Evolutionary conservation across 2,329 filamentous ascomycete species (phyloP), one percentile per base, ranked within the genome.

Genomic region (Clonostachys solani): DNA sequence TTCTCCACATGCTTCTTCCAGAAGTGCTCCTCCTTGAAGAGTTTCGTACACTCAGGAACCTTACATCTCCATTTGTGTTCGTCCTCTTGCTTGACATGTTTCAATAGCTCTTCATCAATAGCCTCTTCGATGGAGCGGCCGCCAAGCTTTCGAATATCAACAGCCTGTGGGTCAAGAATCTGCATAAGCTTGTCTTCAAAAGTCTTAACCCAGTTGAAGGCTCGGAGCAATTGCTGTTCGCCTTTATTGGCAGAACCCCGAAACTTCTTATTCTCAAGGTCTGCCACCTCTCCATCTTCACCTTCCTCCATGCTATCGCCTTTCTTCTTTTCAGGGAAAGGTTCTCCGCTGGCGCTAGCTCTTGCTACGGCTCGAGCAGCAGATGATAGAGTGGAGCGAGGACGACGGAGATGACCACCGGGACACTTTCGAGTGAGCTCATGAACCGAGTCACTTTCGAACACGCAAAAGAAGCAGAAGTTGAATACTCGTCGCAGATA

Each of bases 381-480:
- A 12, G 82, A 86, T 5, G 87, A 94, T 34, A 97, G 77, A 35
- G 90, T 95, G 58, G 87, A 87, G 48, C 92, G 81, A 37, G 94
- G 94, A 43, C 94, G 86, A 52, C 94, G 89, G 51, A 99, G 82
- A 74, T 99, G 94, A n/a, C 94, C 94, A 40, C 94, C 94, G 23
- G 94, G 91, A 58, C 94, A 99, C 69, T 99, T 97, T 50, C 94
- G 84, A 38, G 89, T 92, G 54, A 99, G 76, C 69, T 99, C 94
- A 60, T 99, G 94, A 18, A 97, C 86, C 0, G 92, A 97, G 66
- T 99, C 94, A 61, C 91, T 94, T 69, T 99, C 94, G 56, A 99
- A 97, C 6, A 99, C 95, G 65, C 94, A 99, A 74, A 97, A 99
- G 75, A 99, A 96, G 73, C 94, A 99, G 71, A 99, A 97, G 69